These are phyloP conservation scores for Ganoderma lucidum DNA, from an alignment of 1,284 basidiomycete species.

Conservation along the genomic window DNA sequence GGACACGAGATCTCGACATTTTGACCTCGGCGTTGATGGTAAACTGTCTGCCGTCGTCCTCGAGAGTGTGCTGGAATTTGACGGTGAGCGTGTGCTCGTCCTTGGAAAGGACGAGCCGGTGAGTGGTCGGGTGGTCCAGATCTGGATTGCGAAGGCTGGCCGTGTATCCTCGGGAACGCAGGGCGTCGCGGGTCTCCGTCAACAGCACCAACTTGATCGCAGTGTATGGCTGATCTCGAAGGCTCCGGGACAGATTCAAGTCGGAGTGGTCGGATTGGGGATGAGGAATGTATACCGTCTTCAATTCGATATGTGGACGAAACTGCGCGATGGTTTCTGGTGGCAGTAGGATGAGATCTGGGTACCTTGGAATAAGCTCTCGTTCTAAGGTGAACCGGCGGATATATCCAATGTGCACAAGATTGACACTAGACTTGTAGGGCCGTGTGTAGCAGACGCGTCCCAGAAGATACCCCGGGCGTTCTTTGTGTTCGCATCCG, in stretches of 20 bases:
- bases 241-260: not conserved
- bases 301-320: too few species aligned
- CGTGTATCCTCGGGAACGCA: not conserved
- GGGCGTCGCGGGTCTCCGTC: not conserved
- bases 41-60: not conserved
- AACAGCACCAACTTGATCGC: not conserved
- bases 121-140: not conserved
- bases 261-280: not conserved
- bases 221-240: not conserved
- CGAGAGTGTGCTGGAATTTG: not conserved
- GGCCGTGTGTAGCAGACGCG: not conserved
- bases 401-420: not conserved
- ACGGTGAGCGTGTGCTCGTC: not conserved
- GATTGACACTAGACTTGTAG: not conserved
- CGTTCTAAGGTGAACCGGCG: too few species aligned
- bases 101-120: not conserved
- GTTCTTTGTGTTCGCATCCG: not conserved
- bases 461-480: not conserved
- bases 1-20: not conserved
- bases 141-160: not conserved
- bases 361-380: too few species aligned
- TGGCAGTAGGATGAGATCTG: not conserved
- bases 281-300: constrained; percentile 1
- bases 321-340: not conserved
- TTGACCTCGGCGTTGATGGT: not conserved